Conservation (phyloP, 2,329 filamentous ascomycete genomes). For the Colletotrichum sp. region DNA sequence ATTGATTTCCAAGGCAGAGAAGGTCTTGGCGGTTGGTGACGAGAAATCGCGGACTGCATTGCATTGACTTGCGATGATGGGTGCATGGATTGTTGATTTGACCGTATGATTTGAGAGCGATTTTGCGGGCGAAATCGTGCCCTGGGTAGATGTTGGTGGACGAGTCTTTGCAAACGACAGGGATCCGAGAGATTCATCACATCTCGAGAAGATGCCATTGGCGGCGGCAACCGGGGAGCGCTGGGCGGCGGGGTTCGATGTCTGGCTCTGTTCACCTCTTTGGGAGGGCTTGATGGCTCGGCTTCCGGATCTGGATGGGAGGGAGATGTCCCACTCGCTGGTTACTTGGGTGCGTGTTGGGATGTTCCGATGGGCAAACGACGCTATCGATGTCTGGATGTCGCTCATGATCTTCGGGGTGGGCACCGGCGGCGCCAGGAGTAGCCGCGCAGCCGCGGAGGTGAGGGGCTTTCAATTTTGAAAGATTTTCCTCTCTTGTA, state of each 20-base stretch:
- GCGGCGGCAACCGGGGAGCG: background rate
- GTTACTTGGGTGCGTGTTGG: background rate
- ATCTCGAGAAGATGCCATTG: background rate
- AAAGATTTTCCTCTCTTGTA: background rate
- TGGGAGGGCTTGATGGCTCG: background rate
- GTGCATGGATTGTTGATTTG: background rate
- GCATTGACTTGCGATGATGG: background rate
- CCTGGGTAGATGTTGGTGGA: background rate
- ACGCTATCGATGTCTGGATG: background rate
- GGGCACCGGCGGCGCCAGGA: background rate
- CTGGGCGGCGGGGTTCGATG: constrained; percentile 1
- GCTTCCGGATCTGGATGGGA: constrained; percentile 5
- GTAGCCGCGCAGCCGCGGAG: background rate
- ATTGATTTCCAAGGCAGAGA: background rate
- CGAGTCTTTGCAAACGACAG: background rate
- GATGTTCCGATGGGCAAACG: background rate
- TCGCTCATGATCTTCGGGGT: background rate
- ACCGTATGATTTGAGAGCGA: background rate
- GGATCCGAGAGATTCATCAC: background rate
- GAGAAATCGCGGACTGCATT: background rate
- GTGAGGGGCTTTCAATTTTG: background rate
- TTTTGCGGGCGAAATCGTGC: background rate
- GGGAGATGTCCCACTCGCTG: background rate
- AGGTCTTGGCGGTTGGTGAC: constrained; percentile 17
- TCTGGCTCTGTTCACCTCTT: background rate